Base-by-base conservation (phyloP, 768 basidiomycete species). In the Fistulinella prunicolor region DNA sequence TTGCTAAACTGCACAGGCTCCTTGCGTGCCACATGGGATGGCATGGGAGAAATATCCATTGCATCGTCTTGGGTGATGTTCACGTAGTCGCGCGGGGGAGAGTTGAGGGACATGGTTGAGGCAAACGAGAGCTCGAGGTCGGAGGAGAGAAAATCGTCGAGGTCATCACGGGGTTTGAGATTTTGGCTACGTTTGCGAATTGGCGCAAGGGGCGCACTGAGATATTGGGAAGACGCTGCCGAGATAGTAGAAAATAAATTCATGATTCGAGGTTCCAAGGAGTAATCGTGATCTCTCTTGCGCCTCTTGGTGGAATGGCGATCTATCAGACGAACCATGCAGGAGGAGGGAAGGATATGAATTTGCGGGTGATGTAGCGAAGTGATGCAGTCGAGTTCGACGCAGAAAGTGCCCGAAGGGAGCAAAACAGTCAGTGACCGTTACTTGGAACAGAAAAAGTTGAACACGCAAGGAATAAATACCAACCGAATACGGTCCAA, bases 41-140 rank as follows among this genome's bases (percentile, higher is more conserved):
- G 84, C 20, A 77, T 79, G 9, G 89, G 89, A 4, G 89, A 91
- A 39, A 92, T 85, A 59, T 91, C 89, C 89, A 91, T 91, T 4
- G 86, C 78, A 43, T 83, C 75, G 42, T 77, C 81, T 24, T 75
- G 69, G 7, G 75, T 58, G 40, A 83, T 69, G 30, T 69, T 65
- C 45, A 73, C 57, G 42, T 71, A 61, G 23, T 78, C 73, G 41
- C 69, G 75, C 13, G 81, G 74, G 28, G 89, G 86, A 22, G 87
- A 88, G 60, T 86, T 76, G 39, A 92, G 70, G 7, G 89, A 92
- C 65, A 91, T 83, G 51, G 78, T 87, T 24, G 88, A 89, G 7
- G 86, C 86, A 60, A 92, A 92, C 23, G 89, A 90, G 32, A 82
- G 70, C 62, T 92, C 89, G 40, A 89, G 77, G 59, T 88, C 87